Percentiles rank a stretch among this genome's conserved stretches.
Conservation (phyloP, 2,329 filamentous ascomycete genomes). For the Sclerotinia nivalis region DNA sequence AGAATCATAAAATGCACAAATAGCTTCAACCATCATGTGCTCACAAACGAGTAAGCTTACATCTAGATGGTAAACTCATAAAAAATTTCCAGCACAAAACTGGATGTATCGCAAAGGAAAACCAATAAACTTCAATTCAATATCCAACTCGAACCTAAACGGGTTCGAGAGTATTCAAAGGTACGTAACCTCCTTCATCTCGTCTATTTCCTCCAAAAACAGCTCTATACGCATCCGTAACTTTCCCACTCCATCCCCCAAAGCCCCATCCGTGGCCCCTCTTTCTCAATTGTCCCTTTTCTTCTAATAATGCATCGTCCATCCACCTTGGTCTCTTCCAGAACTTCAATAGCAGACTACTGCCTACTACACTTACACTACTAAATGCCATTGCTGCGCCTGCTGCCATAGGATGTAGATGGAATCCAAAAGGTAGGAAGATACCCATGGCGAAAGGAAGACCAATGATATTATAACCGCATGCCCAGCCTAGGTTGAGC, state of each 20-base stretch:
- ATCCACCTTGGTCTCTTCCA: conserved; percentile 88
- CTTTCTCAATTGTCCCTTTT: conserved; percentile 48
- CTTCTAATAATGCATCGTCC: conserved; percentile 68
- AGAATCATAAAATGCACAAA: neutral
- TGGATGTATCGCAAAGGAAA: conserved; percentile 11
- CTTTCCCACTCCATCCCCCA: conserved; percentile 47
- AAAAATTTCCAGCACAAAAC: neutral
- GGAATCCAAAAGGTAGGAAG: conserved; percentile 84
- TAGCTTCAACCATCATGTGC: neutral
- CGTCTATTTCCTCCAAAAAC: conserved; percentile 44
- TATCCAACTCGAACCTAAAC: conserved; percentile 11
- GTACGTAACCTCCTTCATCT: conserved; percentile 60
- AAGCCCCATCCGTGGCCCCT: conserved; percentile 41
- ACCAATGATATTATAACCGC: conserved; percentile 86
- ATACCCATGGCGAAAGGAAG: conserved; percentile 96
- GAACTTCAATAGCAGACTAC: conserved; percentile 79
- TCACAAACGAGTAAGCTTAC: no score
- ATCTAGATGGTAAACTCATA: neutral
- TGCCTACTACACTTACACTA: conserved; percentile 85
- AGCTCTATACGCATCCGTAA: conserved; percentile 45
- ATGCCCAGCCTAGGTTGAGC: conserved; percentile 89
- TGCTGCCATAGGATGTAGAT: conserved; percentile 91
- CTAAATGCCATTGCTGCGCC: conserved; percentile 91
- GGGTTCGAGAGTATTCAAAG: conserved; percentile 46
- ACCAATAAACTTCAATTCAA: neutral